Evolutionary conservation across 768 basidiomycete genomes (phyloP), one percentile per base, ranked within the genome.

Genomic region (Mycena vulgaris): DNA sequence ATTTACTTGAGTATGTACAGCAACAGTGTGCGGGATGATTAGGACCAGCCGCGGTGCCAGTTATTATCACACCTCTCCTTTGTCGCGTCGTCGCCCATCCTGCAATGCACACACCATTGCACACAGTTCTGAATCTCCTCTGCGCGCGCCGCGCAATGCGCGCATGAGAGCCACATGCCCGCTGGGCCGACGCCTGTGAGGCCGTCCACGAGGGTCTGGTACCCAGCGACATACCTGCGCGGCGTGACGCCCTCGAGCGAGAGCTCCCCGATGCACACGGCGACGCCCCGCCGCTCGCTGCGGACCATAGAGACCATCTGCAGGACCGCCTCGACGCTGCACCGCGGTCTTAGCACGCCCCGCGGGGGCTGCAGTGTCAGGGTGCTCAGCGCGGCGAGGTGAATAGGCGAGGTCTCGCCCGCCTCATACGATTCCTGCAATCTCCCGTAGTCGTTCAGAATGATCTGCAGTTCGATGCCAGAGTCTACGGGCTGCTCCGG

Each of bases 221-320:
- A 52, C 37, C 27, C 49, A 3, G 49, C 61, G 19, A 39, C 61
- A 35, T 51, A 49, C 14, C 25, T 14, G 21, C 60, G 48, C 37
- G 61, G 49, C 8, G 61, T 0, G 0, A 40, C 61, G 27, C 28
- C 49, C 47, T 35, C 19, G 1, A 63, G 48, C 35, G 17, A 0
- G 35, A 63, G 48, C 48, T 30, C 61, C 28, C 61, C 49, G n/a
- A 63, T 48, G 49, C 61, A 63, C 49, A 63, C 48, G 49, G 52
- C 49, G 49, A 63, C 49, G 37, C 48, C 37, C 8, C 49, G 48
- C 27, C 61, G 48, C 49, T 28, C 27, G 27, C 35, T 63, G 62
- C 27, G 62, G 4, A 63, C 62, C 62, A 63, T 53, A 28, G 28
- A 31, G 3, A 63, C 1, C 62, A 25, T 8, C 27, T 45, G 62